Conservation (phyloP, 805 yeast genomes). For the Tetrapisispora taiwanensis region DNA sequence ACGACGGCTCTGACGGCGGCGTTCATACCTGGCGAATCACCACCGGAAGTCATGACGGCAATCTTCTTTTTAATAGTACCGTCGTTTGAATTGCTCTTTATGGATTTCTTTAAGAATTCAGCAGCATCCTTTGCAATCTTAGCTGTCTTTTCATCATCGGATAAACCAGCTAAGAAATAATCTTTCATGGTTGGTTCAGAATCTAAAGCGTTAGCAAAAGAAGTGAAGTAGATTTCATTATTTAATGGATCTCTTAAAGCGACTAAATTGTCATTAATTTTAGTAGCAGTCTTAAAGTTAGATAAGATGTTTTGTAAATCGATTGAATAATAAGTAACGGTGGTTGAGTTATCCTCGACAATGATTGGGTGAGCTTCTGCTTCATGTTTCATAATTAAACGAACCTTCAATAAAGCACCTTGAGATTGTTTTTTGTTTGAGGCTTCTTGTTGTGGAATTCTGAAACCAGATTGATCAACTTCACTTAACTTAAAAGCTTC, state of each 20-base stretch:
- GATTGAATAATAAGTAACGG: conserved; percentile 34
- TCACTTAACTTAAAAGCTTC: conserved; percentile 56
- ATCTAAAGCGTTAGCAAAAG: conserved; percentile 33
- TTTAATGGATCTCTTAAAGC: conserved; percentile 53
- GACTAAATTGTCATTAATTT: conserved; percentile 19
- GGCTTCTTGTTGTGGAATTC: conserved; percentile 40
- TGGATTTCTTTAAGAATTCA: conserved; percentile 11
- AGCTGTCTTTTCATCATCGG: conserved; percentile 5
- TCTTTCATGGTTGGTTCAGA: conserved; percentile 18
- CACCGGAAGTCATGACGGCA: conserved; percentile 97
- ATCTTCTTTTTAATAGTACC: conserved; percentile 34
- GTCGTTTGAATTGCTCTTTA: conserved; percentile 1
- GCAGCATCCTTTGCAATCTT: conserved; percentile 13
- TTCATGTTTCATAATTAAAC: conserved; percentile 33
- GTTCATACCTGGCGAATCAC: conserved; percentile 99
- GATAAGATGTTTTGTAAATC: conserved; percentile 26
- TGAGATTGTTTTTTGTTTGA: conserved; percentile 31
- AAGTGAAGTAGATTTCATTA: conserved; percentile 45
- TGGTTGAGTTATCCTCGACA: conserved; percentile 3
- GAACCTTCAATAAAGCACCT: conserved; percentile 40
- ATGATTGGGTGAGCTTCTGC: conserved; percentile 15
- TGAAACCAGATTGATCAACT: conserved; percentile 50
- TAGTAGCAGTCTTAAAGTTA: conserved; percentile 16
- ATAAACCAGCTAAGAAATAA: conserved; percentile 13
- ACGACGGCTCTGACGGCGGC: conserved; percentile 94